These are phyloP conservation scores for Trypanosoma boissoni DNA, from an alignment of 208 protist species.

Conservation along the genomic window DNA sequence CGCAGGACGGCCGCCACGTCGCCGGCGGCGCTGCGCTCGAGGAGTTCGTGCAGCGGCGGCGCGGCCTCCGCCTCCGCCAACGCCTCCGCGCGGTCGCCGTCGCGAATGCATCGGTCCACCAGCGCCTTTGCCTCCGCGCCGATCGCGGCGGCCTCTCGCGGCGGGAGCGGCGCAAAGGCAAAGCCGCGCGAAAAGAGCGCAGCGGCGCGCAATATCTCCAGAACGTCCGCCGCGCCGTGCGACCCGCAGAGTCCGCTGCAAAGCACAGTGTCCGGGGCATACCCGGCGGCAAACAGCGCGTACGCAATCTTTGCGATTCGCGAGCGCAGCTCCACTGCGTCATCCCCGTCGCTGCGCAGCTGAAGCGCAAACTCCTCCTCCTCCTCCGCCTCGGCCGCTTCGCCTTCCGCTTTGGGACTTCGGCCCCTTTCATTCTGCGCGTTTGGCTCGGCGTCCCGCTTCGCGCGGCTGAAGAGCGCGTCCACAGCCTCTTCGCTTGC, in stretches of 20 bases:
- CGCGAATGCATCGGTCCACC: constrained; percentile 17
- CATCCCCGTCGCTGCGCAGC: too few species aligned
- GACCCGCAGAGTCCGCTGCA: constrained; percentile 57
- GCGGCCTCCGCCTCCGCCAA: constrained; percentile 9
- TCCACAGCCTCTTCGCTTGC: constrained; percentile 15
- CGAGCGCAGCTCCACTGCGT: not conserved
- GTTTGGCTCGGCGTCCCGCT: not conserved
- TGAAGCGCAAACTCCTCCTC: too few species aligned
- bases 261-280: constrained; percentile 43
- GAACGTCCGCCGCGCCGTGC: constrained; percentile 37
- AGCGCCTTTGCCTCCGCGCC: constrained; percentile 14
- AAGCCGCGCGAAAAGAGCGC: constrained; percentile 45
- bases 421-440: not conserved
- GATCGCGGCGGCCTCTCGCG: constrained; percentile 30
- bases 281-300: constrained; percentile 60
- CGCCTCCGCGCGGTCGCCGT: constrained; percentile 7
- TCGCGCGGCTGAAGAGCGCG: not conserved
- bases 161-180: constrained; percentile 37
- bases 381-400: not conserved
- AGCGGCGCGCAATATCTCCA: constrained; percentile 37
- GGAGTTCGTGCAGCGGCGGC: constrained; percentile 17
- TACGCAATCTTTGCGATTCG: constrained; percentile 20
- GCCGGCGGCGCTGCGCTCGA: not conserved
- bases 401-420: not conserved
- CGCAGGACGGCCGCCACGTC: constrained; percentile 27